Conservation (phyloP, 257 asterid species). For the Sherardia arvensis region DNA sequence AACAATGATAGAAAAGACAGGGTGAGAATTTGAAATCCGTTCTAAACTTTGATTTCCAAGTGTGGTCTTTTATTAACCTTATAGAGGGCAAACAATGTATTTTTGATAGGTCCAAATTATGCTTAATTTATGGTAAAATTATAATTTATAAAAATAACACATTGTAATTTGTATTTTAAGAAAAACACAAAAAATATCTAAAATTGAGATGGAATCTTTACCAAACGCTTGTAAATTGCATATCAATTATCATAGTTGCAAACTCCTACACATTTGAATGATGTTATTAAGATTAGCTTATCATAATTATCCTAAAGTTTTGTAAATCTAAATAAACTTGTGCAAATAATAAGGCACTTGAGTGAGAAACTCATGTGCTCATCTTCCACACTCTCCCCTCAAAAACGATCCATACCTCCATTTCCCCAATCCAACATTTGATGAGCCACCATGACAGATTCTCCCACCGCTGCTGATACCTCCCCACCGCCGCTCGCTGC, state of each 20-base stretch:
- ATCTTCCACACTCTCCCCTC: not conserved
- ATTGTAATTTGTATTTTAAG: no score
- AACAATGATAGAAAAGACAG: no score
- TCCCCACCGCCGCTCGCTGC: slow-evolving; percentile 12
- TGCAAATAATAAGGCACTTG: slow-evolving; percentile 2
- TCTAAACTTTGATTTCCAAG: no score
- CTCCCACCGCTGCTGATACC: slow-evolving; percentile 9
- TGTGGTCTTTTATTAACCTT: no score
- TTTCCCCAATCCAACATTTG: not conserved
- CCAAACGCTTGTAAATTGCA: not conserved
- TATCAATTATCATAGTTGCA: not conserved
- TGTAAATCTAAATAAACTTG: not conserved
- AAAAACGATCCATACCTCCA: not conserved
- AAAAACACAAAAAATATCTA: no score
- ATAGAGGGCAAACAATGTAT: not conserved
- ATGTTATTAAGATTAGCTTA: not conserved
- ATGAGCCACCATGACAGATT: slow-evolving; percentile 21
- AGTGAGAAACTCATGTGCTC: not conserved
- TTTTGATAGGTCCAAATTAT: not conserved
- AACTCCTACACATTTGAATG: not conserved
- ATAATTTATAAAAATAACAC: no score
- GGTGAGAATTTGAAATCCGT: no score
- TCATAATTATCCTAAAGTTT: not conserved
- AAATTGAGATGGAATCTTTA: not conserved
- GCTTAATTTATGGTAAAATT: no score